Base-by-base conservation (phyloP, 1,139 yeast genomes). In the Taphrina populina region DNA sequence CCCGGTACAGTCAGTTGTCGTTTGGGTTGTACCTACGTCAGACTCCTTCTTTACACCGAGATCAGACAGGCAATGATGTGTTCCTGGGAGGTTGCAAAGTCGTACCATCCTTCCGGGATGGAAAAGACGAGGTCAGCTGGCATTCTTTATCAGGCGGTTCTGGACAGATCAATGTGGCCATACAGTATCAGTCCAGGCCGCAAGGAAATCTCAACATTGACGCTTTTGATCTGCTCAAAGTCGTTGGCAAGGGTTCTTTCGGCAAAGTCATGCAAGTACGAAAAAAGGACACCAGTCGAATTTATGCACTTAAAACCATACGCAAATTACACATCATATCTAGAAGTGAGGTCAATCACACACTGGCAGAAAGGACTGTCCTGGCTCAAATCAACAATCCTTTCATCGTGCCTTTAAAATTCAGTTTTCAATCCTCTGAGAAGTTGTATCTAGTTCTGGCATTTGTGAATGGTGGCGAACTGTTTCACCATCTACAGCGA, bases 231-330 rank as follows among this genome's bases (percentile, higher is more conserved):
- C 73, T 94, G 57, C 76, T 92, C 64, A 92, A 92, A 70, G 98
- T 92, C 19, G 88, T 92, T 58, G 98, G 98, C 44, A 92, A 92
- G 69, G 98, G 98, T 2, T 88, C 96, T 1, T 94, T 92, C 70
- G 98, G 98, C 56, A 92, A 94, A 70, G 98, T 92, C 58, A 92
- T 92, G 97, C 98, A 92, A 71, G 98, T 92, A 43, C 82, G 88
- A 59, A 92, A 92, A 72, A 86, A 86, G 64, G 97, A 92, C 70
- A 92, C 98, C 8, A 84, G 84, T 62, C 95, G 90, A 67, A 83
- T 92, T 34, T 92, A 92, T 69, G 98, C 98, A 2, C 75, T 92
- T 68, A 92, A 92, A 69, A 88, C 96, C 0, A 81, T 92, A 62
- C 78, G 97, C 64, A 92, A 92, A 68, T 88, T 95, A 23, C 96